A percentile compares a stretch with the other conserved stretches of the same genome.
These are phyloP conservation scores for Candida pseudofarinosa DNA, from an alignment of 805 yeast genomes.

Conservation along the genomic window DNA sequence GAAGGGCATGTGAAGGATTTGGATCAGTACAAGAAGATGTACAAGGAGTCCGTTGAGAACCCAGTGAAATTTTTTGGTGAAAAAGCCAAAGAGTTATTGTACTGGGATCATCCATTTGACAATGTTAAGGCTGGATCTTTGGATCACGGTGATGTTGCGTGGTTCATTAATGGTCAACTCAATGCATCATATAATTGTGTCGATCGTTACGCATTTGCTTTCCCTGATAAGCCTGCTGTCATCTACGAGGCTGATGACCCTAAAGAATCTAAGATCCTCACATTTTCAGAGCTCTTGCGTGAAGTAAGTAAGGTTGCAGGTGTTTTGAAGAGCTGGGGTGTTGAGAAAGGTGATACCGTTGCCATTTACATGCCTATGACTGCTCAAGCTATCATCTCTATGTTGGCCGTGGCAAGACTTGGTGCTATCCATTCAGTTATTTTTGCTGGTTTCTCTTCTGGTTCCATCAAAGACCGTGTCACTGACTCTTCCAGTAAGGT, in stretches of 20 bases:
- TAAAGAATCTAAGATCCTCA: constrained; percentile 54
- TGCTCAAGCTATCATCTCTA: constrained; percentile 70
- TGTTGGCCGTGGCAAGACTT: constrained; percentile 73
- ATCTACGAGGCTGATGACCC: constrained; percentile 82
- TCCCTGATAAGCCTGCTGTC: constrained; percentile 71
- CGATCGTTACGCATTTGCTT: constrained; percentile 70
- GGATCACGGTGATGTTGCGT: constrained; percentile 51
- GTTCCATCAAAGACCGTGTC: constrained; percentile 67
- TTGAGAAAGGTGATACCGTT: constrained; percentile 78
- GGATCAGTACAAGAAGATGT: constrained; percentile 65
- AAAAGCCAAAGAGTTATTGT: constrained; percentile 64
- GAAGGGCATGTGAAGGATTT: constrained; percentile 56
- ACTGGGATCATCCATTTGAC: constrained; percentile 78
- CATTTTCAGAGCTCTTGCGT: constrained; percentile 67
- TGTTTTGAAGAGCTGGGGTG: constrained; percentile 61
- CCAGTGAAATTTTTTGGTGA: constrained; percentile 81
- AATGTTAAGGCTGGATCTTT: constrained; percentile 63
- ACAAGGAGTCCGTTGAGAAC: constrained; percentile 69
- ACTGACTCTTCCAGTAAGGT: constrained; percentile 68
- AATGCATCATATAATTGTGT: constrained; percentile 81
- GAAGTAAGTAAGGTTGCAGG: constrained; percentile 72
- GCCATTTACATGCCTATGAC: constrained; percentile 87
- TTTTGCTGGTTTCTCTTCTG: constrained; percentile 79
- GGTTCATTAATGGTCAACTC: constrained; percentile 78
- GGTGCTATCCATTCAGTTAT: constrained; percentile 86